Percentiles rank a stretch among this genome's conserved stretches.
These are phyloP conservation scores for Thymus mandschuricus DNA, from an alignment of 257 asterid species.

Conservation along the genomic window DNA sequence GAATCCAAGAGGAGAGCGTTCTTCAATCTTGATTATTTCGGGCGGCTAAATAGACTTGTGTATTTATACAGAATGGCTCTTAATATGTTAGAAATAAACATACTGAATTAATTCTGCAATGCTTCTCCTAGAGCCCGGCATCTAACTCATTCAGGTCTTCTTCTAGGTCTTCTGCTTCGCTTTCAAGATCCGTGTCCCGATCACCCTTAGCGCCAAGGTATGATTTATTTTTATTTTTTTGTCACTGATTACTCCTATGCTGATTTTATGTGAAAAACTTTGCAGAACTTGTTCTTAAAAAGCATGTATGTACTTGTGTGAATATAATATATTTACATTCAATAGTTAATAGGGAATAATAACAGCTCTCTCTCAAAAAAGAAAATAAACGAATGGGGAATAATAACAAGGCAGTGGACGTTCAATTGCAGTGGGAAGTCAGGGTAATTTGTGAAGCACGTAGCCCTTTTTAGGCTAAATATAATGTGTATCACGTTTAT, in stretches of 20 bases:
- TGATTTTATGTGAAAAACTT: background rate
- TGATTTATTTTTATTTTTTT: background rate
- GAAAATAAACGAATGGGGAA: too few species aligned
- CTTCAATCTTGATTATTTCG: background rate
- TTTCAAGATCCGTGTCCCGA: constrained; percentile 3
- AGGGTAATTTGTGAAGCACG: constrained; percentile 1
- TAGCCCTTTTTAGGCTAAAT: background rate
- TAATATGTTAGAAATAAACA: too few species aligned
- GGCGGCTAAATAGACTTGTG: background rate
- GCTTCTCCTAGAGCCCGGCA: background rate
- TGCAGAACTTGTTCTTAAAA: constrained; percentile 1
- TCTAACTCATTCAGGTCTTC: background rate
- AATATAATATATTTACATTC: background rate
- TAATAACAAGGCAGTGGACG: background rate
- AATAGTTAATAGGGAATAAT: too few species aligned
- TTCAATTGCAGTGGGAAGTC: background rate
- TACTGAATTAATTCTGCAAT: background rate
- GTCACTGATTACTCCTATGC: constrained; percentile 1
- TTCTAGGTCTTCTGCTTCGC: constrained; percentile 7
- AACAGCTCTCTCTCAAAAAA: too few species aligned
- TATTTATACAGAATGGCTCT: too few species aligned
- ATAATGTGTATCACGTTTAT: background rate
- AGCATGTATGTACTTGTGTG: background rate
- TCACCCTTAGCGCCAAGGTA: constrained; percentile 3
- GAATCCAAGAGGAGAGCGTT: background rate